A percentile compares a stretch with the other conserved stretches of the same genome.
These are phyloP conservation scores for Coprinopsis strossmayeri DNA, from an alignment of 768 basidiomycete species.

Conservation along the genomic window DNA sequence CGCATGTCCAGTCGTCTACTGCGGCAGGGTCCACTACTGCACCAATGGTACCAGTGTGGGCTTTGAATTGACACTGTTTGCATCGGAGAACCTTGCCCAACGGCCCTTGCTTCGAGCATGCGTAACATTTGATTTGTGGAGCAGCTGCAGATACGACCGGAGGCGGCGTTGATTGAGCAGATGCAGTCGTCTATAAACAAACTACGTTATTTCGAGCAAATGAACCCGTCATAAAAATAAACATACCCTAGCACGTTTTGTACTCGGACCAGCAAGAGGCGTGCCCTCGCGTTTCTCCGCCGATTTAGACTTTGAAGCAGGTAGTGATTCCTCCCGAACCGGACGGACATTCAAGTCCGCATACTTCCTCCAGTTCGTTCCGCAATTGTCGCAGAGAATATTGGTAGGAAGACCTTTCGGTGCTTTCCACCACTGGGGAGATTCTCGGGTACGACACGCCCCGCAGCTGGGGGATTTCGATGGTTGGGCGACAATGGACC, in stretches of 20 bases:
- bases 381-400: conserved; percentile 81
- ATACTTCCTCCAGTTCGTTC: conserved; percentile 89
- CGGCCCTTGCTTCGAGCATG: conserved; percentile 71
- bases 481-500: conserved; percentile 58
- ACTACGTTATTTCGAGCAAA: neutral
- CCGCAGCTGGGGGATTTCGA: conserved; percentile 63
- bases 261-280: conserved; percentile 36
- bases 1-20: conserved; percentile 78
- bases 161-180: conserved; percentile 58
- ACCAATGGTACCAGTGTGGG: conserved; percentile 64
- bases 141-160: conserved; percentile 44
- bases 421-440: conserved; percentile 84
- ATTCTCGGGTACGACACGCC: conserved; percentile 79
- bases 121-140: conserved; percentile 66
- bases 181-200: conserved; percentile 36
- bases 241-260: conserved; percentile 40
- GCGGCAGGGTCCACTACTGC: conserved; percentile 55
- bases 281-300: conserved; percentile 61
- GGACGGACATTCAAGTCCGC: conserved; percentile 79
- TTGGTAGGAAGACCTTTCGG: conserved; percentile 76
- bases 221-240: neutral
- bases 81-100: conserved; percentile 77
- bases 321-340: conserved; percentile 56
- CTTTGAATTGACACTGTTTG: conserved; percentile 68
- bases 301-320: conserved; percentile 45